Evolutionary conservation across 192 early-diverging fungal genomes (phyloP).

Genomic region (Coemansia umbellata): DNA sequence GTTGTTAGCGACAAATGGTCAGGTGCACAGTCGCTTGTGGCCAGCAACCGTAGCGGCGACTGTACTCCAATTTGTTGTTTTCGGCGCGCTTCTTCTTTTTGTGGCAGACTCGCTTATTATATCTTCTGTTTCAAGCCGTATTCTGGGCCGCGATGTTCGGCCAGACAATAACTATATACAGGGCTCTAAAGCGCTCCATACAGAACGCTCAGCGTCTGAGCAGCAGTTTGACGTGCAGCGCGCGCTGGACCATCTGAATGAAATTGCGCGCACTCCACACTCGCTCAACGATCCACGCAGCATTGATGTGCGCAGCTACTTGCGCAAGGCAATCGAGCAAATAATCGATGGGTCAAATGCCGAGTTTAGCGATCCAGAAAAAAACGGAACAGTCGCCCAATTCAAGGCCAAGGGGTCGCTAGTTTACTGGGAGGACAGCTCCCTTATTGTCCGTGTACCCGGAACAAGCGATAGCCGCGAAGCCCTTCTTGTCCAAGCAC

Average conservation of each 20-base stretch:
- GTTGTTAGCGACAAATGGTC: too few species aligned
- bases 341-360: constrained; percentile 19
- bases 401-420: constrained; percentile 20
- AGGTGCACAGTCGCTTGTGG: neutral
- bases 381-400: constrained; percentile 27
- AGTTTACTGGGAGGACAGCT: constrained; percentile 53
- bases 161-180: neutral
- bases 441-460: constrained; percentile 59
- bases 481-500: constrained; percentile 63
- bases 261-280: constrained; percentile 40
- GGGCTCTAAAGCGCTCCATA: neutral
- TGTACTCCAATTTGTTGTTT: constrained; percentile 10
- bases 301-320: constrained; percentile 42
- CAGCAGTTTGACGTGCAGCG: constrained; percentile 31
- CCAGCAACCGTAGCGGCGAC: constrained; percentile 2
- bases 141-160: constrained; percentile 10
- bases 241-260: constrained; percentile 31
- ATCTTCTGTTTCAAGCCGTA: constrained; percentile 10
- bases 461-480: constrained; percentile 50
- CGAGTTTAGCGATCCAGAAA: constrained; percentile 25
- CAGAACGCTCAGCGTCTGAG: neutral
- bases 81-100: constrained; percentile 22
- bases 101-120: constrained; percentile 14
- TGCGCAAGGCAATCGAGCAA: constrained; percentile 20
- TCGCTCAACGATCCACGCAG: constrained; percentile 50